A percentile compares a stretch with the other conserved stretches of the same genome.
These are phyloP conservation scores for Pontederia paniculata DNA, from an alignment of 176 grass and related monocot genomes.

Conservation along the genomic window DNA sequence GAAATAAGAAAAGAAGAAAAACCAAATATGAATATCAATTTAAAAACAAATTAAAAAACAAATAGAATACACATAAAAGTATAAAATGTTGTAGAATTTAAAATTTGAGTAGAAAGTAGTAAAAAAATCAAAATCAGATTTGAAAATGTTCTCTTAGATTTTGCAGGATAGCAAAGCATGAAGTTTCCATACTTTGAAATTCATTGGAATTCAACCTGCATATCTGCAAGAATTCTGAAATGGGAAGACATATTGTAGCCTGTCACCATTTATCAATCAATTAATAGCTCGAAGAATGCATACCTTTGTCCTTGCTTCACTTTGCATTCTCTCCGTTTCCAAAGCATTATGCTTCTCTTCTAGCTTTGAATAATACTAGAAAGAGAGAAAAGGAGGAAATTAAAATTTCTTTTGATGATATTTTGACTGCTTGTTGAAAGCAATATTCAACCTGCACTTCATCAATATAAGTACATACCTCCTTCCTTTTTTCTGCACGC, in stretches of 20 bases:
- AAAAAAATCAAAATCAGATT: too few species aligned
- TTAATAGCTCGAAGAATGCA: conserved; percentile 1
- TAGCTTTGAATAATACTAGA: conserved; percentile 37
- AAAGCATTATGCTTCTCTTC: conserved; percentile 40
- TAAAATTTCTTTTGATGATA: neutral
- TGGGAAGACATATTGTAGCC: neutral
- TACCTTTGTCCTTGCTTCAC: conserved; percentile 32
- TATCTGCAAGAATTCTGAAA: neutral
- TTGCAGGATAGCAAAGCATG: too few species aligned
- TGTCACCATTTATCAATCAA: neutral
- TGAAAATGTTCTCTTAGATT: too few species aligned
- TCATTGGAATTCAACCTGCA: too few species aligned
- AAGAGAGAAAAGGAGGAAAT: conserved; percentile 2
- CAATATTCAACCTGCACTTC: neutral
- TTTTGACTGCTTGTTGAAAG: neutral
- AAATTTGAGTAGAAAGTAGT: too few species aligned
- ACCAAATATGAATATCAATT: too few species aligned
- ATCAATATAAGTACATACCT: conserved; percentile 20
- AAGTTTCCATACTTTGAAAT: too few species aligned
- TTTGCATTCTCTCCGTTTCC: conserved; percentile 37
- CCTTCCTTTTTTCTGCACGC: conserved; percentile 38
- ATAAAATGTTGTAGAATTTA: too few species aligned
- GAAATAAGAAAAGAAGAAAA: too few species aligned
- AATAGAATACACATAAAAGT: too few species aligned
- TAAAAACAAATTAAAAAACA: too few species aligned